phyloP scores from a whole-genome alignment of 2,329 filamentous ascomycete genomes.

The Ramichloridium luteum region DNA sequence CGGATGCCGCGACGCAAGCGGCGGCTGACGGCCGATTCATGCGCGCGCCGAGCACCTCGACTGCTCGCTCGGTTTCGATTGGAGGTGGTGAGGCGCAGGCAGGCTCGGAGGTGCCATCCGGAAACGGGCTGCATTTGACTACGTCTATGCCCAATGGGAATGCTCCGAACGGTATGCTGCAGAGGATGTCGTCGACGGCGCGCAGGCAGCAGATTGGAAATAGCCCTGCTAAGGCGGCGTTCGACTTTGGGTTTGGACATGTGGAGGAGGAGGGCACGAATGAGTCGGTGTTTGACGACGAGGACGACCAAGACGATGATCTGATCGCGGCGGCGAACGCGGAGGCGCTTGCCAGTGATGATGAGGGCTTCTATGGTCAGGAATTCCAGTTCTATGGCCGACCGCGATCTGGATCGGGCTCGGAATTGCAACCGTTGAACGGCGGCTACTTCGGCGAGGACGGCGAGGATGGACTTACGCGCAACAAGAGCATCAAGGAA shows the following conservation, averaged over 20 bases:
- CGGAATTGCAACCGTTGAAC: conserved; percentile 50
- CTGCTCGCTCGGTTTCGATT: conserved; percentile 1
- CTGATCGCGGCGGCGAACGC: conserved; percentile 95
- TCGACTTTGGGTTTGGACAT: conserved; percentile 30
- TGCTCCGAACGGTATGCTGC: conserved; percentile 8
- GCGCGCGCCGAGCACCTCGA: conserved; percentile 28
- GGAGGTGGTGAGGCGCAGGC: too few relatives aligned
- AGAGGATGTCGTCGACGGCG: conserved; percentile 7
- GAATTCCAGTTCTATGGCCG: conserved; percentile 91
- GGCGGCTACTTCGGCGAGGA: conserved; percentile 83
- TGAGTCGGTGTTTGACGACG: too few relatives aligned
- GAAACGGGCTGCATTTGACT: neutral
- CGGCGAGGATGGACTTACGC: conserved; percentile 47
- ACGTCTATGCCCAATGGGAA: neutral
- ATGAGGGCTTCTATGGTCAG: conserved; percentile 86
- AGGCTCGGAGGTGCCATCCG: neutral
- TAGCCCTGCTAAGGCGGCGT: conserved; percentile 20
- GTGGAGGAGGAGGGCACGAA: conserved; percentile 50
- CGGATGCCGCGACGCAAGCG: conserved; percentile 66
- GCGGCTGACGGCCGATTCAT: conserved; percentile 64
- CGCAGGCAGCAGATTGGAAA: too few relatives aligned
- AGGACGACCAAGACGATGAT: conserved; percentile 53
- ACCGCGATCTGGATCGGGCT: conserved; percentile 30
- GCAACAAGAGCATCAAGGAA: conserved; percentile 68
- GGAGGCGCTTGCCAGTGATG: conserved; percentile 80